Conservation (phyloP, 805 yeast species). For the Cyberlindnera veronae region DNA sequence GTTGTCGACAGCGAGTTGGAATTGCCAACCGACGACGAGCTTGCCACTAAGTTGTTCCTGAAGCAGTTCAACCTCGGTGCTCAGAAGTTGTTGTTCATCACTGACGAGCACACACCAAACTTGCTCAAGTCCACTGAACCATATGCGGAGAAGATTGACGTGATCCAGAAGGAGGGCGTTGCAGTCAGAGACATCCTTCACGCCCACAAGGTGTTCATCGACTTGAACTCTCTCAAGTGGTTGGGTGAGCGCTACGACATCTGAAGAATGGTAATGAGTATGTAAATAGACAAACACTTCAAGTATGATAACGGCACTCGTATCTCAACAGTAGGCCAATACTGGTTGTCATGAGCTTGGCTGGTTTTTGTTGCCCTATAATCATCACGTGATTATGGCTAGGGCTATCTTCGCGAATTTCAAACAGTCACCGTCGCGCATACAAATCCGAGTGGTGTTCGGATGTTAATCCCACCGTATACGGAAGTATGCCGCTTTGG, state of each 20-base stretch:
- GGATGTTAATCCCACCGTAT: too few species aligned
- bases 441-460: too few species aligned
- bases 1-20: constrained; percentile 53
- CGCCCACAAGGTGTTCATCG: constrained; percentile 74
- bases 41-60: constrained; percentile 48
- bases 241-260: constrained; percentile 32
- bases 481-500: too few species aligned
- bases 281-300: constrained; percentile 14
- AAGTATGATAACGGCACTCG: constrained; percentile 1
- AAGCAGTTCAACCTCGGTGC: constrained; percentile 45
- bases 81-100: constrained; percentile 64
- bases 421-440: too few species aligned
- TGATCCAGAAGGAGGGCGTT: constrained; percentile 71
- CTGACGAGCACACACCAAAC: constrained; percentile 55
- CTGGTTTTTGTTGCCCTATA: too few species aligned
- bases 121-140: constrained; percentile 55
- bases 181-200: constrained; percentile 80
- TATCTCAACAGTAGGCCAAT: neutral
- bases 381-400: too few species aligned
- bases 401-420: too few species aligned
- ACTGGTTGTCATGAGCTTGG: neutral
- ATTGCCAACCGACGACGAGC: constrained; percentile 35
- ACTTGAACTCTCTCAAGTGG: constrained; percentile 67
- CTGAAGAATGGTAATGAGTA: constrained; percentile 5
- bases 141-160: constrained; percentile 52